Evolutionary conservation across 768 basidiomycete species (phyloP), one percentile per base, ranked within the genome.

Genomic region (Brasilioporus rufonigricans): DNA sequence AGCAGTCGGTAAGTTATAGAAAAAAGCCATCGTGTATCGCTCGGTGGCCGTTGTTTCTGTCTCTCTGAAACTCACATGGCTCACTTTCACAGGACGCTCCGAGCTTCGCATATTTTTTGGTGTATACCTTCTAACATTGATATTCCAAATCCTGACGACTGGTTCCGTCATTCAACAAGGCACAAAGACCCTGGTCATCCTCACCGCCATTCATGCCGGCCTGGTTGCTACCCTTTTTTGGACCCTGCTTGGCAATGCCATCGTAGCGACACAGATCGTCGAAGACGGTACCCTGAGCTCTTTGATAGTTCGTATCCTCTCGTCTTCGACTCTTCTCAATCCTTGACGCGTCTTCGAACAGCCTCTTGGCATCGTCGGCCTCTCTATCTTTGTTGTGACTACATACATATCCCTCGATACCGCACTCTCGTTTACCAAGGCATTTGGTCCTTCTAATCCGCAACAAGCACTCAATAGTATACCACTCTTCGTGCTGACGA

Each of bases 361-460:
- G 89, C 91, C 91, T 3, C 81, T 86, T 60, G 74, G 72, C 55
- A 73, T 85, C 48, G 67, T 91, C 60, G 60, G 77, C 0, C 5
- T 81, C 26, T 74, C 80, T 13, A 78, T 91, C 59, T 87, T 94
- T 66, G 82, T 76, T 7, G 80, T 83, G 3, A 89, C 91, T 1
- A 78, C 81, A 5, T 98, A 96, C 71, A 87, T 98, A 68, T 81
- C 87, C 0, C 80, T 97, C 59, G 95, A 98, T 65, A 80, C 87
- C 38, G 90, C 77, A 0, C 74, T 95, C 9, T 71, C 77, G n/a
- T 75, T 91, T 56, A 89, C 90, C 0, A 57, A 66, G 14, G 75
- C 80, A 35, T 80, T 89, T 36, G 83, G 85, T 8, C 79, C 82
- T 3, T 81, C 84, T 0, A 74, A 73, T 36, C 85, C 88, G 0